Conservation (phyloP, 495 filamentous ascomycete genomes). For the Durotheca rogersii region DNA sequence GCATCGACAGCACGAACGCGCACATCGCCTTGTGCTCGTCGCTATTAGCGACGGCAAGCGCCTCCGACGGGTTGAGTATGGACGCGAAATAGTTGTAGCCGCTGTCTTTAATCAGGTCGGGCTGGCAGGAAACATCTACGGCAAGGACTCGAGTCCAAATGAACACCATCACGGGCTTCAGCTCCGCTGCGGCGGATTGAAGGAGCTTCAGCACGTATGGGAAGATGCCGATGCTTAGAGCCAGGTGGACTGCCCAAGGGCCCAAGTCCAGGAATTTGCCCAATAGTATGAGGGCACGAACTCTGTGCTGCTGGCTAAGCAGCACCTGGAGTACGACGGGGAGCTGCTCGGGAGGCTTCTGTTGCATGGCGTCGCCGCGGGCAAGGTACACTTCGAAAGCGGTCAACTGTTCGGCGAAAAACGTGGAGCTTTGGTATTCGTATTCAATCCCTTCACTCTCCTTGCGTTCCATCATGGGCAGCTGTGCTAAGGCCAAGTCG, state of each 20-base stretch:
- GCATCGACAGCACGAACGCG: conserved; percentile 94
- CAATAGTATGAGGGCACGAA: conserved; percentile 89
- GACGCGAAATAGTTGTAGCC: conserved; percentile 94
- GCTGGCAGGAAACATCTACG: conserved; percentile 89
- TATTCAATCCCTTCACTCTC: conserved; percentile 74
- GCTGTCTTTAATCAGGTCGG: conserved; percentile 91
- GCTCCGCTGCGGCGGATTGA: conserved; percentile 88
- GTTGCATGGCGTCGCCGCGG: conserved; percentile 75
- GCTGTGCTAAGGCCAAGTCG: conserved; percentile 90
- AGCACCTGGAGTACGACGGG: conserved; percentile 96
- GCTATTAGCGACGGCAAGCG: conserved; percentile 78
- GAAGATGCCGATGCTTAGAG: conserved; percentile 96
- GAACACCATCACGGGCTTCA: conserved; percentile 99
- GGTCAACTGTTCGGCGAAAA: conserved; percentile 96
- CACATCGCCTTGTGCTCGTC: conserved; percentile 98
- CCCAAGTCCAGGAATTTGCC: conserved; percentile 93
- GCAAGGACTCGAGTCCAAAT: conserved; percentile 98
- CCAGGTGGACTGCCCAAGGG: conserved; percentile 96
- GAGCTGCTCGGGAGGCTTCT: conserved; percentile 87
- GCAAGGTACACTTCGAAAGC: conserved; percentile 97
- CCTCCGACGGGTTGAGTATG: conserved; percentile 79
- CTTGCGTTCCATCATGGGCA: conserved; percentile 74
- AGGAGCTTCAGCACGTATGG: conserved; percentile 95
- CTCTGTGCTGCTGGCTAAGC: conserved; percentile 88
- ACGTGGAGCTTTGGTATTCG: conserved; percentile 90